phyloP scores from a whole-genome alignment of 768 basidiomycete genomes.

The Termitomyces sp. region DNA sequence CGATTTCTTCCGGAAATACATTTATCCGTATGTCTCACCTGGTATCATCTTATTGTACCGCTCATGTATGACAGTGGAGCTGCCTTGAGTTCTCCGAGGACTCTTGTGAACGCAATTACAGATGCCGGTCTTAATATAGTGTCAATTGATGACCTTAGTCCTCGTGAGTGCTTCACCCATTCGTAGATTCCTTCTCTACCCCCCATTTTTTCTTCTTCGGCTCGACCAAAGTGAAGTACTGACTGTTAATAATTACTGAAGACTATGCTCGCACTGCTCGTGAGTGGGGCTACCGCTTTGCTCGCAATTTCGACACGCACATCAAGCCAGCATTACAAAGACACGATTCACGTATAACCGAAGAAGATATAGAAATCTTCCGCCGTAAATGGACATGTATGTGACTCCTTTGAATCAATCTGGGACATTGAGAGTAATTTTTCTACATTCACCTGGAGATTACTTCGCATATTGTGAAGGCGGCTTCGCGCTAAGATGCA shows the following conservation, averaged over 20 bases:
- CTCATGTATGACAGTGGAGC: neutral
- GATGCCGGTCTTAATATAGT: slow-evolving; percentile 6
- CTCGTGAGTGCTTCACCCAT: neutral
- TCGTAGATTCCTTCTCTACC: too few species aligned
- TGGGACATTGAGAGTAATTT: too few species aligned
- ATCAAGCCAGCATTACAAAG: slow-evolving; percentile 4
- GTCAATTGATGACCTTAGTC: slow-evolving; percentile 7
- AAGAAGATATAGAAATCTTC: slow-evolving; percentile 4
- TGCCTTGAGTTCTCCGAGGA: slow-evolving; percentile 1
- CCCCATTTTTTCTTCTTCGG: too few species aligned
- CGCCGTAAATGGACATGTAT: slow-evolving; percentile 8
- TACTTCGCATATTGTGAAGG: slow-evolving; percentile 8
- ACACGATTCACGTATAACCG: neutral
- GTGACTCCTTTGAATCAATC: neutral
- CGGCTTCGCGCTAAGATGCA: slow-evolving; percentile 5
- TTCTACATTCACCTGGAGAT: neutral
- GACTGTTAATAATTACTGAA: neutral
- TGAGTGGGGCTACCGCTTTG: slow-evolving; percentile 9
- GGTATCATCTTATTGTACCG: accelerated
- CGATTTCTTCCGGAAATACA: slow-evolving; percentile 9
- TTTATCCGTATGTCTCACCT: slow-evolving; percentile 4
- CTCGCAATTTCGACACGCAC: slow-evolving; percentile 5
- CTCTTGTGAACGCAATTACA: slow-evolving; percentile 4
- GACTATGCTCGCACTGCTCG: slow-evolving; percentile 10
- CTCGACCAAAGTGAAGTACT: too few species aligned